phyloP scores from a whole-genome alignment of 176 grass and related monocot genomes.

The Triticum monococcum region DNA sequence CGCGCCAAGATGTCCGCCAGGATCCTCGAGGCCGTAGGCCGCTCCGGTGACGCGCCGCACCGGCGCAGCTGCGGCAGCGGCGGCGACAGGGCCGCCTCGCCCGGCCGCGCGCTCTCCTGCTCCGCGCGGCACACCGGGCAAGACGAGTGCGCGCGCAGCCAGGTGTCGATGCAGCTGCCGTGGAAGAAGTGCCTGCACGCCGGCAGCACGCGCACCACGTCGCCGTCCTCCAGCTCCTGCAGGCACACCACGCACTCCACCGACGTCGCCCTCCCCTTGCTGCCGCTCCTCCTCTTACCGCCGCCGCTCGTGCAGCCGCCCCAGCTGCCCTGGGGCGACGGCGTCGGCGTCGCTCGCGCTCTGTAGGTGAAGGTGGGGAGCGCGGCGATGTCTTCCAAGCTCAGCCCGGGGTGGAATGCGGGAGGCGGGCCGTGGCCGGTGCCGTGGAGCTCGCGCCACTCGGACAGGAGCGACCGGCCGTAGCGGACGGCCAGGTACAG shows the following conservation, averaged over 20 bases:
- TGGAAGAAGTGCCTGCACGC: slow-evolving; percentile 63
- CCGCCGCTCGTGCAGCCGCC: neutral
- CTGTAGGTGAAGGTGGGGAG: slow-evolving; percentile 52
- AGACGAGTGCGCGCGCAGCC: slow-evolving; percentile 37
- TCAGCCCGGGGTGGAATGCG: slow-evolving; percentile 5
- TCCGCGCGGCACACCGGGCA: slow-evolving; percentile 59
- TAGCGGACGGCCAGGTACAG: slow-evolving; percentile 40
- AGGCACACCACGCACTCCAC: slow-evolving; percentile 64
- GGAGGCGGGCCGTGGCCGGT: neutral
- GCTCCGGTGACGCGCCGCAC: slow-evolving; percentile 26
- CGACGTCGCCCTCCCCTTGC: slow-evolving; percentile 1
- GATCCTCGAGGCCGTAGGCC: slow-evolving; percentile 28
- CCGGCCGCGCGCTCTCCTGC: neutral
- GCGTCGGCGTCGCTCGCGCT: neutral
- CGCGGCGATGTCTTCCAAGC: slow-evolving; percentile 43
- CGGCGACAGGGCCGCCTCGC: neutral
- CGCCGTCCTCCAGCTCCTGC: slow-evolving; percentile 53
- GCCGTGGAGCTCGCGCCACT: slow-evolving; percentile 17
- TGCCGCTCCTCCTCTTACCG: neutral
- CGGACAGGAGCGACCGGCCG: slow-evolving; percentile 9
- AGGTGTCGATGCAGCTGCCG: slow-evolving; percentile 43
- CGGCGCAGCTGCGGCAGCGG: slow-evolving; percentile 24
- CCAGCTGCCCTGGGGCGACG: neutral
- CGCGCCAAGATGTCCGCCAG: slow-evolving; percentile 32
- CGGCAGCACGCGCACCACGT: slow-evolving; percentile 55